Percentiles rank a stretch among this genome's conserved stretches.
These are phyloP conservation scores for Galium porrigens DNA, from an alignment of 305 asterid species.

Conservation along the genomic window DNA sequence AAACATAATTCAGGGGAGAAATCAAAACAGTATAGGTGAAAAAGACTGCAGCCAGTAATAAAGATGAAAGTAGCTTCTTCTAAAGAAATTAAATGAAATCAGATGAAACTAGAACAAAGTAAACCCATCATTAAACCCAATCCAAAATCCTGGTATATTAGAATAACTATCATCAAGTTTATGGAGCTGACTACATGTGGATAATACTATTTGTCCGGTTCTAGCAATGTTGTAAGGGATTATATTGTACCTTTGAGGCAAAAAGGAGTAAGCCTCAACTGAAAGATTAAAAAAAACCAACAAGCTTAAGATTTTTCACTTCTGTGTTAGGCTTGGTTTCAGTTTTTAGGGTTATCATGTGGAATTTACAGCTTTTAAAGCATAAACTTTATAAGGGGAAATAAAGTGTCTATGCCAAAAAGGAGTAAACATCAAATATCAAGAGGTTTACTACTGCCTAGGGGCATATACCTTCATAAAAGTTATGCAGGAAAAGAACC, in stretches of 20 bases:
- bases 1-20: not conserved
- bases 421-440: too few relatives aligned
- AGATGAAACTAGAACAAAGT: not conserved
- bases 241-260: not conserved
- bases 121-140: not conserved
- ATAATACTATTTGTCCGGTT: not conserved
- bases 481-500: not conserved
- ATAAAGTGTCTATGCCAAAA: too few relatives aligned
- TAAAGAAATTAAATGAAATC: not conserved
- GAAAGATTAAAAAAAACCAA: not conserved
- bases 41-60: too few relatives aligned
- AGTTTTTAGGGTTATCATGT: not conserved
- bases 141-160: not conserved
- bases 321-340: not conserved
- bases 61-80: not conserved
- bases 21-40: not conserved
- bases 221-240: not conserved
- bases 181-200: not conserved
- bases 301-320: not conserved
- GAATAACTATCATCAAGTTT: too few relatives aligned
- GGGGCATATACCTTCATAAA: too few relatives aligned
- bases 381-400: not conserved
- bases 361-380: not conserved
- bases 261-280: not conserved
- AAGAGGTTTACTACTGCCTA: too few relatives aligned